Evolutionary conservation across 352 stramenopile species (phyloP).

Genomic region (Pythium coloratum): DNA sequence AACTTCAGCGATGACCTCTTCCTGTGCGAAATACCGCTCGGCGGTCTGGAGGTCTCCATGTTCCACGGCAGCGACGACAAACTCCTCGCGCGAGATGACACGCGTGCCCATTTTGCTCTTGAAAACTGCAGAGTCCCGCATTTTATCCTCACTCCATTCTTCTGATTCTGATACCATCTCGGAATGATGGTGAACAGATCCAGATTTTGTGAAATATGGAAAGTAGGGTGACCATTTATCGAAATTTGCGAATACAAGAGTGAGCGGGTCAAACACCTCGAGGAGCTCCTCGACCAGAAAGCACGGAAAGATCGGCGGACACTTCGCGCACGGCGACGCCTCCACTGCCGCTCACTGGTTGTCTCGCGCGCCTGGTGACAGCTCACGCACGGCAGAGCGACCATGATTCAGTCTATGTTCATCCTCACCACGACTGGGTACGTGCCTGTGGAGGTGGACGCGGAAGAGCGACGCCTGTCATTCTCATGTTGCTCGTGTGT

Average conservation of each 20-base stretch:
- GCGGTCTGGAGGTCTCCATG: conserved; percentile 5
- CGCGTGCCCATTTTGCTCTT: not conserved
- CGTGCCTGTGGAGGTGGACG: conserved; percentile 10
- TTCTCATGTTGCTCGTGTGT: not conserved
- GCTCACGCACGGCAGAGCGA: not conserved
- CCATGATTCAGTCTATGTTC: conserved; percentile 98
- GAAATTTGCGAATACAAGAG: not conserved
- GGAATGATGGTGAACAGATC: conserved; percentile 6
- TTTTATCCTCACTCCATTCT: not conserved
- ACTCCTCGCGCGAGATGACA: conserved; percentile 9
- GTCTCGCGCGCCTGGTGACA: not conserved
- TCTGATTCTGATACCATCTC: conserved; percentile 5
- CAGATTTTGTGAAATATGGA: conserved; percentile 10
- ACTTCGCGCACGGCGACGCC: not conserved
- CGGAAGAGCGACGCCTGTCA: not conserved
- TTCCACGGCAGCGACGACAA: conserved; percentile 1
- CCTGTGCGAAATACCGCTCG: conserved; percentile 16
- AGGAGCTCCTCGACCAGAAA: conserved; percentile 15
- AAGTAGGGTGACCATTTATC: not conserved
- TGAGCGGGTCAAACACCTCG: not conserved
- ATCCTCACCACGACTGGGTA: conserved; percentile 94
- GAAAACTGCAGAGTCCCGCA: not conserved
- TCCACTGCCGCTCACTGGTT: not conserved
- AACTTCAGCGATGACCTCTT: conserved; percentile 4
- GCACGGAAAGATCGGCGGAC: conserved; percentile 19